phyloP scores from a whole-genome alignment of 805 yeast genomes.

The Barnettozyma botsteinii region DNA sequence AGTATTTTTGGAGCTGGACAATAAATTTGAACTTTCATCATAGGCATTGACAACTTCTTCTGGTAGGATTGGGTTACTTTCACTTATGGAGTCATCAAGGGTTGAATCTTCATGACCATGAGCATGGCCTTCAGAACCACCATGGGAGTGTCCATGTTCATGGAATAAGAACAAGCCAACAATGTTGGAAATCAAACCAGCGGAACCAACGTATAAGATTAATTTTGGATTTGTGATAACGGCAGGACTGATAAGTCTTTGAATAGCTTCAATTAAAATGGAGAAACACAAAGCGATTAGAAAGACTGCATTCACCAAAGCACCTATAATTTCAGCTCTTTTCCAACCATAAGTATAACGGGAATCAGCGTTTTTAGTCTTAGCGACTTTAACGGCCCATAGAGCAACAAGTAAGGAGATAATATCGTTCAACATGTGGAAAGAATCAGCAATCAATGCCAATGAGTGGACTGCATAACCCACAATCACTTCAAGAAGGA shows the following conservation, averaged over 20 bases:
- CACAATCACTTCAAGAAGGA: constrained; percentile 75
- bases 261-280: constrained; percentile 87
- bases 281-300: constrained; percentile 87
- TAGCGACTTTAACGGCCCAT: constrained; percentile 94
- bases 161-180: constrained; percentile 85
- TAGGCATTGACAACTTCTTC: constrained; percentile 39
- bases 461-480: constrained; percentile 92
- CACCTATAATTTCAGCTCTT: constrained; percentile 95
- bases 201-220: constrained; percentile 73
- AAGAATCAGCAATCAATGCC: constrained; percentile 93
- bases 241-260: constrained; percentile 78
- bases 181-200: constrained; percentile 78
- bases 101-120: constrained; percentile 21
- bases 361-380: constrained; percentile 73
- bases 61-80: constrained; percentile 35
- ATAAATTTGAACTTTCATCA: constrained; percentile 18
- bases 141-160: constrained; percentile 64
- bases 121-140: constrained; percentile 36
- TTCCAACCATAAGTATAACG: constrained; percentile 97
- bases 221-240: constrained; percentile 76
- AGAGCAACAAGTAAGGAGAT: constrained; percentile 83
- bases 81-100: constrained; percentile 18
- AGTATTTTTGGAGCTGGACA: constrained; percentile 3
- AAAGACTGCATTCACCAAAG: constrained; percentile 89
- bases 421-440: constrained; percentile 96